phyloP scores from a whole-genome alignment of 2,329 filamentous ascomycete species.

The Ambrosiella xylebori region DNA sequence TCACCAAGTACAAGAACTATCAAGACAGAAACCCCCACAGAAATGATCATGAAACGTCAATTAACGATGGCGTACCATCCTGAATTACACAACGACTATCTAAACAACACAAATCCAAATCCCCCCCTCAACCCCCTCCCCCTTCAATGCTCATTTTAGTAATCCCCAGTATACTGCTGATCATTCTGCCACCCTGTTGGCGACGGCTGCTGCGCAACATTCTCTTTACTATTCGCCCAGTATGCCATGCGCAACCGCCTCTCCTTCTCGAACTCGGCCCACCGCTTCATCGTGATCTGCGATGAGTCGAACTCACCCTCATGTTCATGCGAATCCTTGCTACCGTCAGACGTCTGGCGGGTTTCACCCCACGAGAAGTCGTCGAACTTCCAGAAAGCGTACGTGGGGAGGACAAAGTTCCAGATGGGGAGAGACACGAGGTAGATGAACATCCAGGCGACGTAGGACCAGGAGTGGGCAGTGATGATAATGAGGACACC shows the following conservation, averaged over 20 bases:
- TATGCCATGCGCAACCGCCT: conserved; percentile 33
- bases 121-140: neutral
- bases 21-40: too few relatives aligned
- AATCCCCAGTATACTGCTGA: conserved; percentile 32
- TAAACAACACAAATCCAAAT: neutral
- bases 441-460: conserved; percentile 95
- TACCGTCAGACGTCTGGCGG: conserved; percentile 83
- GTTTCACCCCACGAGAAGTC: conserved; percentile 99
- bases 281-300: conserved; percentile 98
- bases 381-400: conserved; percentile 99
- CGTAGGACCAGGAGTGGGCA: conserved; percentile 80
- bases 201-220: conserved; percentile 28
- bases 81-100: neutral
- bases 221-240: conserved; percentile 35
- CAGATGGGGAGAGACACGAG: conserved; percentile 82
- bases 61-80: too few relatives aligned
- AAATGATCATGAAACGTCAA: too few relatives aligned
- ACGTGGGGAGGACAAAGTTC: conserved; percentile 90
- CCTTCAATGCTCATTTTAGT: conserved; percentile 25
- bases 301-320: conserved; percentile 96
- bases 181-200: conserved; percentile 20
- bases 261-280: conserved; percentile 82
- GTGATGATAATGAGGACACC: conserved; percentile 84
- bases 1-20: too few relatives aligned
- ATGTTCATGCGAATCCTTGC: conserved; percentile 70